phyloP scores from a whole-genome alignment of 2,329 filamentous ascomycete species.

The Paraphoma sp. region DNA sequence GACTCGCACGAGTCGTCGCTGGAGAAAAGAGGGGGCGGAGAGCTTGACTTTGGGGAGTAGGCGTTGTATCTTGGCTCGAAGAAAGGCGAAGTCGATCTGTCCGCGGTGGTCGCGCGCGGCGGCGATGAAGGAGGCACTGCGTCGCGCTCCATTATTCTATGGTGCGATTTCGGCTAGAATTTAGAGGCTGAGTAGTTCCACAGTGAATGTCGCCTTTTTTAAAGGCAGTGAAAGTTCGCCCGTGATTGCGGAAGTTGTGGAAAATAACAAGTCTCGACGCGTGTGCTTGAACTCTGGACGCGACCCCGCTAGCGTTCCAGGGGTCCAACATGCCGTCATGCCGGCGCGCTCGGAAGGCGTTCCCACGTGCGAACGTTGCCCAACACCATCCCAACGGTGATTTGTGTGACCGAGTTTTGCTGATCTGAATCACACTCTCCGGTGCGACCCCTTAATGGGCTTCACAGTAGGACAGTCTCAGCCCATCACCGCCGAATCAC shows the following conservation, averaged over 20 bases:
- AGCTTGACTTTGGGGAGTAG: constrained; percentile 40
- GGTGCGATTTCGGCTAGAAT: not conserved
- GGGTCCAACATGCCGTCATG: constrained; percentile 24
- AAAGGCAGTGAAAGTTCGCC: not conserved
- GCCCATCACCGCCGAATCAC: too few species aligned
- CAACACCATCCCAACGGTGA: not conserved
- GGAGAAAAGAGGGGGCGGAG: constrained; percentile 41
- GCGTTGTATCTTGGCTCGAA: constrained; percentile 22
- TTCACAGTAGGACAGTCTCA: too few species aligned
- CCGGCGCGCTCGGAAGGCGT: constrained; percentile 17
- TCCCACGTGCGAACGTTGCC: constrained; percentile 16
- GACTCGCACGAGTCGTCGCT: constrained; percentile 39
- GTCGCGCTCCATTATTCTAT: constrained; percentile 28
- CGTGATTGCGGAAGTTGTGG: not conserved
- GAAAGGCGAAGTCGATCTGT: constrained; percentile 36
- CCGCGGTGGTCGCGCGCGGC: constrained; percentile 26
- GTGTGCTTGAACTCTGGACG: constrained; percentile 17
- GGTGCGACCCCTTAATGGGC: not conserved
- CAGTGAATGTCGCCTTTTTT: not conserved
- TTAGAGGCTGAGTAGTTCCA: not conserved
- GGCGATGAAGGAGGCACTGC: constrained; percentile 30
- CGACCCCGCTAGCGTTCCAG: constrained; percentile 21
- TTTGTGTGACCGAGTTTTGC: not conserved
- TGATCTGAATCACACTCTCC: not conserved
- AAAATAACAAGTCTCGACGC: constrained; percentile 2